Evolutionary conservation across 73 alveolate genomes (phyloP).

Genomic region (Stentor roeselii): DNA sequence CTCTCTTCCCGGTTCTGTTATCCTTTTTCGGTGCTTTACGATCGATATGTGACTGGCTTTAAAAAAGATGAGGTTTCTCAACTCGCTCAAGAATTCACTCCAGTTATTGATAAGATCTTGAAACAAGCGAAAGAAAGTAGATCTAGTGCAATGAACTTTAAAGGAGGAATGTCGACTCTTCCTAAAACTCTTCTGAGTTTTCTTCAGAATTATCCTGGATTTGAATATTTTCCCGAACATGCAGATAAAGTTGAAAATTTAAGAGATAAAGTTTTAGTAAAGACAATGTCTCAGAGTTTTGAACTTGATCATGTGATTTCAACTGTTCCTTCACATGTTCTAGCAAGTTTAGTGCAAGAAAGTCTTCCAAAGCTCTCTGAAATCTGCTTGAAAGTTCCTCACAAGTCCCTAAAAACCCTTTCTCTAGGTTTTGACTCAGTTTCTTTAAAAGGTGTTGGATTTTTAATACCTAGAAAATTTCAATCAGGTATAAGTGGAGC

Average conservation of each 20-base stretch:
- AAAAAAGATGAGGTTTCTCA: not conserved
- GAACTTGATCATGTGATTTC: not conserved
- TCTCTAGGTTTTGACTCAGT: not conserved
- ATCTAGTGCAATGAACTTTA: not conserved
- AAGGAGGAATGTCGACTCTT: not conserved
- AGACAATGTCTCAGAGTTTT: not conserved
- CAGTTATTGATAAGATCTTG: not conserved
- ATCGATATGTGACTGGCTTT: not conserved
- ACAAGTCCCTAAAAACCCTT: not conserved
- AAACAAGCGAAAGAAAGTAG: not conserved
- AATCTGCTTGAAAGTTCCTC: not conserved
- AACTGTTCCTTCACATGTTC: not conserved
- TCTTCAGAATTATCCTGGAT: not conserved
- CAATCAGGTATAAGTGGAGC: not conserved
- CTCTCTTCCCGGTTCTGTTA: conserved; percentile 1
- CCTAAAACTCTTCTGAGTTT: not conserved
- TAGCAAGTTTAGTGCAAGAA: not conserved
- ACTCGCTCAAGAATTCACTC: not conserved
- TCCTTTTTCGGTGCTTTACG: not conserved
- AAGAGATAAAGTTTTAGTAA: not conserved
- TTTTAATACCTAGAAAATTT: not conserved
- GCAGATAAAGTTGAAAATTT: not conserved
- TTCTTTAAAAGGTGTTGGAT: not conserved
- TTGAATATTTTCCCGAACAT: not conserved
- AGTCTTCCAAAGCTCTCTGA: not conserved